Percentiles rank a stretch among this genome's conserved stretches.
phyloP scores from a whole-genome alignment of 2,329 filamentous ascomycete species.

The Pleomassaria siparia region DNA sequence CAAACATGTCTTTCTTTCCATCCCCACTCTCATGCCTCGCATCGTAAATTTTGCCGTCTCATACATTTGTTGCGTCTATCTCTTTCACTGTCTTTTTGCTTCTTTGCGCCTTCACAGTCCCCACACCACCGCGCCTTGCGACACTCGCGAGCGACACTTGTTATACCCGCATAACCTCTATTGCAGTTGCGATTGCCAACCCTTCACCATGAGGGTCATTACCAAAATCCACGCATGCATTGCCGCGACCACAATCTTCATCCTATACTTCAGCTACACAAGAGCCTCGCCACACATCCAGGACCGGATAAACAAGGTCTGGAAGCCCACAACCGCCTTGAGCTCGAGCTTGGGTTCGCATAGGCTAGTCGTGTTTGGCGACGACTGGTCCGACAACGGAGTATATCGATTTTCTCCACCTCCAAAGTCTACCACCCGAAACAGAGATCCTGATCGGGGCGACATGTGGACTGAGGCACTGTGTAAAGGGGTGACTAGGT shows the following conservation, averaged over 20 bases:
- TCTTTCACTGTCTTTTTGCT: neutral
- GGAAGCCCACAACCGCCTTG: conserved; percentile 18
- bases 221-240: conserved; percentile 33
- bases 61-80: neutral
- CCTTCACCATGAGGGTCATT: conserved; percentile 31
- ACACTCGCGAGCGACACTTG: neutral
- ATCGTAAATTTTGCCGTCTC: neutral
- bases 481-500: conserved; percentile 36
- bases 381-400: conserved; percentile 44
- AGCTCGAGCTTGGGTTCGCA: conserved; percentile 13
- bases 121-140: neutral
- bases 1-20: conserved; percentile 18
- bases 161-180: neutral
- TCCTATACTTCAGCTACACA: conserved; percentile 36
- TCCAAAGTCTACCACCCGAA: conserved; percentile 17
- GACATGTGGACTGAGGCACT: conserved; percentile 40
- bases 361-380: conserved; percentile 42
- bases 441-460: conserved; percentile 33
- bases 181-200: too few species aligned
- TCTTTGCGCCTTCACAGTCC: conserved; percentile 3
- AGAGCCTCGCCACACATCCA: conserved; percentile 28
- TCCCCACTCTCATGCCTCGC: conserved; percentile 3
- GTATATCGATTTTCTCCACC: conserved; percentile 37
- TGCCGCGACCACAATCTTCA: conserved; percentile 22
- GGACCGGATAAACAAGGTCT: conserved; percentile 29